Conservation (phyloP, 257 asterid genomes). For the Ilex asprella region DNA sequence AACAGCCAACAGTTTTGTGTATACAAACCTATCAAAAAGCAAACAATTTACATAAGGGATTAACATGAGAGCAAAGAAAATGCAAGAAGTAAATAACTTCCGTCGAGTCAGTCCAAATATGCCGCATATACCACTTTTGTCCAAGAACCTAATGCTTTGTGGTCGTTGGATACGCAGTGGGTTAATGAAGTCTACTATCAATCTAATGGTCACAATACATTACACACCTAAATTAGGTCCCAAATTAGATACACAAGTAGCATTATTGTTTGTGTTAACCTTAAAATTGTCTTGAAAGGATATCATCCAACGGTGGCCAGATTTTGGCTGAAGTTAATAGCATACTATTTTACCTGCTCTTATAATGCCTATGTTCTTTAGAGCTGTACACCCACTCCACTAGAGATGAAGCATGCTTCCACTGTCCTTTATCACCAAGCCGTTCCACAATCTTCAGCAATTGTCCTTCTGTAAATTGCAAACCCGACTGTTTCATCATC, state of each 20-base stretch:
- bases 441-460: conserved; percentile 78
- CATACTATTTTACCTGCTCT: conserved; percentile 53
- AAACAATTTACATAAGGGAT: background rate
- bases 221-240: too few relatives aligned
- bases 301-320: background rate
- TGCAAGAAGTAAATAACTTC: too few relatives aligned
- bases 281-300: background rate
- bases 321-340: too few relatives aligned
- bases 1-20: conserved; percentile 73
- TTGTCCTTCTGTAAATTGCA: conserved; percentile 80
- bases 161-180: too few relatives aligned
- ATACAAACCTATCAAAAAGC: conserved; percentile 57
- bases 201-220: too few relatives aligned
- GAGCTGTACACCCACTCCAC: conserved; percentile 80
- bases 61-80: too few relatives aligned
- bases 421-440: conserved; percentile 70
- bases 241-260: too few relatives aligned
- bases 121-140: background rate
- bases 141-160: too few relatives aligned
- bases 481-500: conserved; percentile 72
- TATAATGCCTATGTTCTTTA: conserved; percentile 56
- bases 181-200: too few relatives aligned
- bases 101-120: too few relatives aligned
- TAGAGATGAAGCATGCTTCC: conserved; percentile 72
- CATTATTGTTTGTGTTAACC: too few relatives aligned